These are phyloP conservation scores for Xylaria polymorpha DNA, from an alignment of 2,329 filamentous ascomycete genomes.

Conservation along the genomic window DNA sequence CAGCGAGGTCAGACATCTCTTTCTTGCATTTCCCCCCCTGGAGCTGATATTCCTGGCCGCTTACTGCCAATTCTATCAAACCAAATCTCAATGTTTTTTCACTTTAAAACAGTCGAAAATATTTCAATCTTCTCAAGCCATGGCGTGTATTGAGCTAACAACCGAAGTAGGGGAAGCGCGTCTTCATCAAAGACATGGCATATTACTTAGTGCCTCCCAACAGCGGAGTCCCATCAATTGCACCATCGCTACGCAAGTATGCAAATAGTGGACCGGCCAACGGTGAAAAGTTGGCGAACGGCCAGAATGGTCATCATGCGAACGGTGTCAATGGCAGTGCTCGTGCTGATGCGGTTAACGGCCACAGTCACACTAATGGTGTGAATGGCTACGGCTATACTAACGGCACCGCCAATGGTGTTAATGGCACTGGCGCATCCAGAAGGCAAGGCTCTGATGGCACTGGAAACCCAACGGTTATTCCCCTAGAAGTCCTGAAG, in stretches of 20 bases:
- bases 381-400: slow-evolving; percentile 24
- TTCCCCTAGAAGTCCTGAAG: slow-evolving; percentile 78
- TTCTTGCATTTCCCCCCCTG: background rate
- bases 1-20: slow-evolving; percentile 71
- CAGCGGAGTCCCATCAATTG: slow-evolving; percentile 74
- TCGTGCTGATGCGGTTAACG: slow-evolving; percentile 16
- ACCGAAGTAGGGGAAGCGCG: slow-evolving; percentile 77
- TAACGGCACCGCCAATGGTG: slow-evolving; percentile 35
- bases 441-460: slow-evolving; percentile 57
- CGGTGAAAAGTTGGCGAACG: slow-evolving; percentile 35
- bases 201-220: slow-evolving; percentile 88
- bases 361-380: slow-evolving; percentile 10
- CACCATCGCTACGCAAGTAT: slow-evolving; percentile 80
- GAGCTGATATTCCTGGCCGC: background rate
- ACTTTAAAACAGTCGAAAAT: background rate
- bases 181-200: slow-evolving; percentile 98
- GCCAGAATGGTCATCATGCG: slow-evolving; percentile 33
- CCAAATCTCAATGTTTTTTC: background rate
- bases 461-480: slow-evolving; percentile 82
- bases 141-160: slow-evolving; percentile 54
- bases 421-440: slow-evolving; percentile 32
- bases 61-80: background rate
- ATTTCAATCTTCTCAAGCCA: background rate
- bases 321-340: slow-evolving; percentile 14
- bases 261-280: slow-evolving; percentile 39